A percentile compares a stretch with the other conserved stretches of the same genome.
These are phyloP conservation scores for Scleromitrula shiraiana DNA, from an alignment of 2,329 filamentous ascomycete species.

Conservation along the genomic window DNA sequence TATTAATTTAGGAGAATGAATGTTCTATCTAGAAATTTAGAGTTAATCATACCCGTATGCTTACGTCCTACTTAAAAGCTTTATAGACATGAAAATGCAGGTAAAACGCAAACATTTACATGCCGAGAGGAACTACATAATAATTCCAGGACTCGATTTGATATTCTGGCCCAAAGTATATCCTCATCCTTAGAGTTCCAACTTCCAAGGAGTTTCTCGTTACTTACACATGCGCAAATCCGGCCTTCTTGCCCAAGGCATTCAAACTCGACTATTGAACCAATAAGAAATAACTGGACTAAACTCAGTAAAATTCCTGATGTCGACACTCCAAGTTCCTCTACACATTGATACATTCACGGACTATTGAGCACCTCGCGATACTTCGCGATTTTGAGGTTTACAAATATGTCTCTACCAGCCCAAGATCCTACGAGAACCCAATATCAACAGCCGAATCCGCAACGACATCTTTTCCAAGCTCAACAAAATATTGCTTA, in stretches of 20 bases:
- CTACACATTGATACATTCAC: slow-evolving; percentile 10
- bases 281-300: background rate
- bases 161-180: no score
- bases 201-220: no score
- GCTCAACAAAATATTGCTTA: slow-evolving; percentile 22
- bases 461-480: slow-evolving; percentile 14
- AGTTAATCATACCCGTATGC: no score
- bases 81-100: no score
- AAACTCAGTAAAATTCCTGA: slow-evolving; percentile 9
- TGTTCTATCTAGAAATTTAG: no score
- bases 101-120: no score
- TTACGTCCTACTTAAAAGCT: no score
- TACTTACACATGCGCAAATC: no score
- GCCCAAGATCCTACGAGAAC: slow-evolving; percentile 20
- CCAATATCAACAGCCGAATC: slow-evolving; percentile 11
- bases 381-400: slow-evolving; percentile 6
- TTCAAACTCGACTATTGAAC: background rate
- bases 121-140: no score
- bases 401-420: slow-evolving; percentile 23
- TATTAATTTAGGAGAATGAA: no score
- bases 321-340: slow-evolving; percentile 8
- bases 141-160: no score
- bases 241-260: background rate
- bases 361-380: slow-evolving; percentile 8
- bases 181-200: no score